Percentiles rank a stretch among this genome's conserved stretches.
Conservation (phyloP, 768 basidiomycete genomes). For the Serendipita sp. region DNA sequence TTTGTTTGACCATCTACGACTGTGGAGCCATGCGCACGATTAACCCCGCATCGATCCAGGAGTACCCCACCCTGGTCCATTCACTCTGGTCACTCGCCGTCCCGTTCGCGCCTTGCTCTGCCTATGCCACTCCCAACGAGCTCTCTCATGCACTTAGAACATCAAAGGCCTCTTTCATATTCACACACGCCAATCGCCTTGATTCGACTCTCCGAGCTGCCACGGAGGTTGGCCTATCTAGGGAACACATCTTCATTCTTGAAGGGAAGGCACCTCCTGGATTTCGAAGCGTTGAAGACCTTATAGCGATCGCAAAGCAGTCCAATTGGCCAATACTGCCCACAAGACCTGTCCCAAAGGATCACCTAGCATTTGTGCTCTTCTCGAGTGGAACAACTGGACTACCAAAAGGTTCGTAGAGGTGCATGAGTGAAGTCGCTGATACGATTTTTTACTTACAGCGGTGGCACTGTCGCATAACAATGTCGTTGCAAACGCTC, state of each 20-base stretch:
- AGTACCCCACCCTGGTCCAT: constrained; percentile 37
- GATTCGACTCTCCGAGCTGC: constrained; percentile 27
- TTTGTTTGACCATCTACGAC: neutral
- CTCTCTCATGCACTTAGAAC: constrained; percentile 34
- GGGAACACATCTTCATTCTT: constrained; percentile 9
- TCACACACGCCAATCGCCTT: constrained; percentile 35
- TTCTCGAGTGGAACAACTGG: constrained; percentile 73
- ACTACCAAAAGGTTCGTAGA: constrained; percentile 45
- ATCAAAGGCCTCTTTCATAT: constrained; percentile 35
- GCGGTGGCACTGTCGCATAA: constrained; percentile 64
- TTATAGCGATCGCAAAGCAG: constrained; percentile 27
- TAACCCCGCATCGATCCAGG: constrained; percentile 22
- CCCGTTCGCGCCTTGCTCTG: constrained; percentile 39
- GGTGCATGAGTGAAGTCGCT: no score
- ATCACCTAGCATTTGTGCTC: constrained; percentile 52
- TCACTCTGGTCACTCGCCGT: constrained; percentile 33
- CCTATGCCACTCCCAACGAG: constrained; percentile 42
- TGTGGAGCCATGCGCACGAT: no score
- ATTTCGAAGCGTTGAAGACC: constrained; percentile 25
- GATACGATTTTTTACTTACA: constrained; percentile 17
- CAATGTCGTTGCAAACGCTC: constrained; percentile 35
- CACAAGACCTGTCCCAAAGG: constrained; percentile 29
- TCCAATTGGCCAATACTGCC: constrained; percentile 27
- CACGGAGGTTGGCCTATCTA: constrained; percentile 16
- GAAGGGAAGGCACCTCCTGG: constrained; percentile 20